Evolutionary conservation across 129 eudicot genomes (phyloP).

Genomic region (Flaveria bidentis): DNA sequence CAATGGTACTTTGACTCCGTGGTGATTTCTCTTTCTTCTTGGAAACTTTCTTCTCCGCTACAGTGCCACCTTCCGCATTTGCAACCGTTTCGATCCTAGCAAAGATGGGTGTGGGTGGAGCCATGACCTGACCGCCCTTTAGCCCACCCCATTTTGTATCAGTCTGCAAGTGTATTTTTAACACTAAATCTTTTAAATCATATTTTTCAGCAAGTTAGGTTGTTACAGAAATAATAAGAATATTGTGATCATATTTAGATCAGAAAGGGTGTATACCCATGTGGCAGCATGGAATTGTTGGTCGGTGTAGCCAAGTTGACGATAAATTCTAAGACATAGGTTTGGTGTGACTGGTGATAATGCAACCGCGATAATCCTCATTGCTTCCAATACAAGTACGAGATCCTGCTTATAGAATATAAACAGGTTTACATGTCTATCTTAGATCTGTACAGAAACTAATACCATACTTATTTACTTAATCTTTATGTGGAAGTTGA

Average conservation of each 20-base stretch:
- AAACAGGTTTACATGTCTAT: neutral
- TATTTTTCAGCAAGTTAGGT: neutral
- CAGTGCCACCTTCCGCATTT: conserved; percentile 36
- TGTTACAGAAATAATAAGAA: neutral
- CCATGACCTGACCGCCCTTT: conserved; percentile 76
- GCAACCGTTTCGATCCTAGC: conserved; percentile 56
- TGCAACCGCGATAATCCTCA: conserved; percentile 94
- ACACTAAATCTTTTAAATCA: neutral
- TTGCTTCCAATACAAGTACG: conserved; percentile 79
- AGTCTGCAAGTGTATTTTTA: conserved; percentile 39
- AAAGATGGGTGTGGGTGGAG: conserved; percentile 76
- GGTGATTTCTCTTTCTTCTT: conserved; percentile 56
- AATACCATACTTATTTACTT: neutral
- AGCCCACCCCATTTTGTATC: conserved; percentile 97
- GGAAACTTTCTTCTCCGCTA: conserved; percentile 47
- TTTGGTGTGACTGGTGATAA: conserved; percentile 80
- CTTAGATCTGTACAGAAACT: conserved; percentile 1
- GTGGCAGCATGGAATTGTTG: conserved; percentile 68
- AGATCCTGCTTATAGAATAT: conserved; percentile 58
- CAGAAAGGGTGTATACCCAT: conserved; percentile 57
- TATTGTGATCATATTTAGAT: neutral
- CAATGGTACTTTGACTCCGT: conserved; percentile 36
- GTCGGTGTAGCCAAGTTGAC: conserved; percentile 89
- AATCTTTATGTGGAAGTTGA: neutral
- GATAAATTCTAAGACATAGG: conserved; percentile 62